phyloP scores from a whole-genome alignment of 2,329 filamentous ascomycete species.

The Hawksworthiomyces lignivorus region DNA sequence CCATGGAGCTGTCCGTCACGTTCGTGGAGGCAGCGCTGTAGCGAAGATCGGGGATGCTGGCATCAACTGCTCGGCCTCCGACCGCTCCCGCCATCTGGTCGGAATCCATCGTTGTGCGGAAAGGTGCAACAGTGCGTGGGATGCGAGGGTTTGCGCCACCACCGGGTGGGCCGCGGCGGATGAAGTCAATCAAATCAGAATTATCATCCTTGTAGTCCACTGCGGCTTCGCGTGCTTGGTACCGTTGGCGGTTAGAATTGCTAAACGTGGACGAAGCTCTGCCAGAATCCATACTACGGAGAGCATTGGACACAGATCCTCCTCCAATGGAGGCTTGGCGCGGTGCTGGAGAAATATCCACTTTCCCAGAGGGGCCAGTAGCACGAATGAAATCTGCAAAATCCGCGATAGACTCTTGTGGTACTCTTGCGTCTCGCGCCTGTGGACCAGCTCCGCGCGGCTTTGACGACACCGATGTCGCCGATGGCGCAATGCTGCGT shows the following conservation, averaged over 20 bases:
- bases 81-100: slow-evolving; percentile 58
- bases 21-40: slow-evolving; percentile 50
- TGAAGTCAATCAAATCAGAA: slow-evolving; percentile 90
- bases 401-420: slow-evolving; percentile 66
- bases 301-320: slow-evolving; percentile 9
- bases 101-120: slow-evolving; percentile 77
- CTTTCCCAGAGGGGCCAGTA: slow-evolving; percentile 57
- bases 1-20: slow-evolving; percentile 59
- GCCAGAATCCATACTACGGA: slow-evolving; percentile 32
- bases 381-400: slow-evolving; percentile 86
- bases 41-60: slow-evolving; percentile 47
- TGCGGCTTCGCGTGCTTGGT: slow-evolving; percentile 65
- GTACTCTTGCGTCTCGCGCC: slow-evolving; percentile 66
- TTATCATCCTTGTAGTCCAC: slow-evolving; percentile 58
- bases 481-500: slow-evolving; percentile 16
- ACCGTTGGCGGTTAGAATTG: slow-evolving; percentile 42
- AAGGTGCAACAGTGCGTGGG: slow-evolving; percentile 74
- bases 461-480: slow-evolving; percentile 20
- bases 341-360: not conserved
- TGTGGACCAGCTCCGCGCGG: slow-evolving; percentile 24
- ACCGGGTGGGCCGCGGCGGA: slow-evolving; percentile 72
- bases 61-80: slow-evolving; percentile 50
- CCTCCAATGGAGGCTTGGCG: slow-evolving; percentile 10
- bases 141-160: slow-evolving; percentile 59
- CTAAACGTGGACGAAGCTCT: slow-evolving; percentile 26